Percentiles rank a stretch among this genome's conserved stretches.
Conservation (phyloP, 192 early-diverging fungal genomes). For the Coemansia sp. region DNA sequence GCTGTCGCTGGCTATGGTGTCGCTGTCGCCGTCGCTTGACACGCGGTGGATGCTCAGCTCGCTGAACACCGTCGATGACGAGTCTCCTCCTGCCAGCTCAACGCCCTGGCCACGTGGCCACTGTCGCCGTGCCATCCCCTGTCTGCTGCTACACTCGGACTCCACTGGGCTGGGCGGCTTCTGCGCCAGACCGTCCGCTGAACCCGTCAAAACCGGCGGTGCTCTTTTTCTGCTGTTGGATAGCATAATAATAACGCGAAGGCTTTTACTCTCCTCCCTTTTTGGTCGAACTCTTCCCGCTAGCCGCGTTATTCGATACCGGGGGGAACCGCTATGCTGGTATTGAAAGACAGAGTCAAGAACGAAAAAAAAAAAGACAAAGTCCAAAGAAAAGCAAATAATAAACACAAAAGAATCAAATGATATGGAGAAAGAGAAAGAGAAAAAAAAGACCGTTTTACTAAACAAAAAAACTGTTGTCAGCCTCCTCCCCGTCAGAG, state of each 20-base stretch:
- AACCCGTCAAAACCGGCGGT: neutral
- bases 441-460: neutral
- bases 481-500: neutral
- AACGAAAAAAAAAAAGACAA: no score
- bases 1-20: slow-evolving; percentile 13
- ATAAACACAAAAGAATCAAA: neutral
- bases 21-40: slow-evolving; percentile 22
- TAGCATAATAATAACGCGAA: neutral
- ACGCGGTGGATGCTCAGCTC: neutral
- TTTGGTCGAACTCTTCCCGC: no score
- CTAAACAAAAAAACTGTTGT: neutral
- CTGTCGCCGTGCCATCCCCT: neutral
- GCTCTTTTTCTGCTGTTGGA: neutral
- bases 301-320: neutral
- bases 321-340: neutral
- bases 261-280: neutral
- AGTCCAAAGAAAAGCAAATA: neutral
- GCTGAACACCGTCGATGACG: neutral
- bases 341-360: neutral
- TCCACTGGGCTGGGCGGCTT: neutral
- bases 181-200: neutral
- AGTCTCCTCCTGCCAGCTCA: neutral
- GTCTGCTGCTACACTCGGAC: neutral
- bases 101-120: neutral
- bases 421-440: neutral